A percentile compares a stretch with the other conserved stretches of the same genome.
These are phyloP conservation scores for Pisolithus tinctorius DNA, from an alignment of 768 basidiomycete species.

Conservation along the genomic window DNA sequence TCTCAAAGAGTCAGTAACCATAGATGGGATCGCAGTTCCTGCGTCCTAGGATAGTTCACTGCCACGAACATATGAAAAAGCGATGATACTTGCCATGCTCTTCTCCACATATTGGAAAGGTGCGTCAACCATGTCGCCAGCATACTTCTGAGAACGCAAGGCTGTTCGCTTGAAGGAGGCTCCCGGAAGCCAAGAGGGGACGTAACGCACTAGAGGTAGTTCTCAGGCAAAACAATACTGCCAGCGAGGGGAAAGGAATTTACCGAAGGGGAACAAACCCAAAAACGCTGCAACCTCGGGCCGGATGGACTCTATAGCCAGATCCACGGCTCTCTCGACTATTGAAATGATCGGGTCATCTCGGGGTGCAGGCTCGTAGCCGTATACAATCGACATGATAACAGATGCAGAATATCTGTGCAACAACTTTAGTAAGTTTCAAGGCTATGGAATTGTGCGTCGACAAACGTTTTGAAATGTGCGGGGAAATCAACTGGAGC, in stretches of 20 bases:
- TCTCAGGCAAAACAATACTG: background rate
- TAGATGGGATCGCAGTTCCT: conserved; percentile 20
- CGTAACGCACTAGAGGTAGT: conserved; percentile 21
- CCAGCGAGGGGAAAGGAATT: background rate
- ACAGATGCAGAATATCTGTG: conserved; percentile 19
- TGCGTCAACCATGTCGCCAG: conserved; percentile 17
- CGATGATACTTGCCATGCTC: conserved; percentile 20
- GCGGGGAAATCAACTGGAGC: conserved; percentile 9
- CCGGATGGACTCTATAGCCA: conserved; percentile 15
- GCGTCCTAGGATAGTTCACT: conserved; percentile 8
- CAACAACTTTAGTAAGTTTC: background rate
- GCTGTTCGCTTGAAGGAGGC: conserved; percentile 29
- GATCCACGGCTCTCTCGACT: conserved; percentile 18
- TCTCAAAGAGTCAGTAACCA: conserved; percentile 20
- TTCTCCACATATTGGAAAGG: conserved; percentile 29
- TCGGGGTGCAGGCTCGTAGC: conserved; percentile 18
- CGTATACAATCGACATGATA: conserved; percentile 27
- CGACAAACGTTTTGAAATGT: conserved; percentile 22
- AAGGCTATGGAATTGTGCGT: background rate
- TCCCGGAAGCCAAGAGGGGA: conserved; percentile 38
- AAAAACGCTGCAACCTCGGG: conserved; percentile 29
- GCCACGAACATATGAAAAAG: background rate
- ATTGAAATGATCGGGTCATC: conserved; percentile 22
- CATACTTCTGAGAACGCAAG: conserved; percentile 11
- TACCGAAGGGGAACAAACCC: conserved; percentile 32